These are phyloP conservation scores for Ceratobasidium sp. DNA, from an alignment of 1,284 basidiomycete species.

Conservation along the genomic window DNA sequence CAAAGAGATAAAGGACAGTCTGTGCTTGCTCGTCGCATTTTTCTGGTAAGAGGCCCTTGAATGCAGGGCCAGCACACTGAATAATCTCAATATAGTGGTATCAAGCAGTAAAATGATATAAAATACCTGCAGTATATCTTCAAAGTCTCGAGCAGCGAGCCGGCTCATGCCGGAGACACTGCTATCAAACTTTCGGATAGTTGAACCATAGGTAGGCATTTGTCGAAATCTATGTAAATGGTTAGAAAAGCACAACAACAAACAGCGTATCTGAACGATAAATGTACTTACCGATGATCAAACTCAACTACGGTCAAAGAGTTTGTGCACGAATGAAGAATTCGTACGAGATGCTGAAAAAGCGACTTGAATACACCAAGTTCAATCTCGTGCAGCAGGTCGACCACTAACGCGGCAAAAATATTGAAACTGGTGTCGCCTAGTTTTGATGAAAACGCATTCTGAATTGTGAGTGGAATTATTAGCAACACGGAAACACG, in stretches of 20 bases:
- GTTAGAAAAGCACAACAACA: not conserved
- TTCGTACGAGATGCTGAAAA: constrained; percentile 58
- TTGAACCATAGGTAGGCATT: constrained; percentile 37
- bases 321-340: constrained; percentile 56
- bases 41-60: constrained; percentile 58
- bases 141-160: constrained; percentile 48
- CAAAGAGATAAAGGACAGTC: constrained; percentile 54
- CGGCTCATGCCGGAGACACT: constrained; percentile 45
- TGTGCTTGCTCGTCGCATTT: constrained; percentile 53
- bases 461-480: constrained; percentile 47
- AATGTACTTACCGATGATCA: too few species aligned
- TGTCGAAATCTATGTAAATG: constrained; percentile 31
- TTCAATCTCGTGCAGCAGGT: constrained; percentile 56
- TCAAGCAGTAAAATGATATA: not conserved
- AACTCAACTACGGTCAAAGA: too few species aligned
- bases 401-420: constrained; percentile 50
- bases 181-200: constrained; percentile 42
- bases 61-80: constrained; percentile 58
- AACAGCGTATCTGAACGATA: too few species aligned
- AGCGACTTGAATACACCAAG: constrained; percentile 56
- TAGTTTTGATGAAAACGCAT: constrained; percentile 50
- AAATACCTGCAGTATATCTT: constrained; percentile 51
- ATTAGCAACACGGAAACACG: not conserved
- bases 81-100: not conserved
- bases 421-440: constrained; percentile 41